These are phyloP conservation scores for Penicillium sp. DNA, from an alignment of 2,329 filamentous ascomycete species.

Conservation along the genomic window DNA sequence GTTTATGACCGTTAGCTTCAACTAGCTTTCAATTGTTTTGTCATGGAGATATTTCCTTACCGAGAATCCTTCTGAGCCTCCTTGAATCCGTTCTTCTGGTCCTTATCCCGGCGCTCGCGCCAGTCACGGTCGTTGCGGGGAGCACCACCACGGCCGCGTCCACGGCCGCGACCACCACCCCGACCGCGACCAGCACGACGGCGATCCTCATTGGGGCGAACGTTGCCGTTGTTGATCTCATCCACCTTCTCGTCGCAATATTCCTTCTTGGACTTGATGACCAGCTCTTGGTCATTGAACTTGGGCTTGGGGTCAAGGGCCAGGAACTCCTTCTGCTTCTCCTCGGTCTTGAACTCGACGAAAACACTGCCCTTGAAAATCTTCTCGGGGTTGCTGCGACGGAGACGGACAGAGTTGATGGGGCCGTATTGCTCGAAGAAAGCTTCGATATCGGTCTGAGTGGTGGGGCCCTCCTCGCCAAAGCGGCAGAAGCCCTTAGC, in stretches of 20 bases:
- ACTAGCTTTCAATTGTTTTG: background rate
- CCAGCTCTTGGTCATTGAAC: constrained; percentile 79
- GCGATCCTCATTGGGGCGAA: constrained; percentile 60
- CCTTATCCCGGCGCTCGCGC: constrained; percentile 49
- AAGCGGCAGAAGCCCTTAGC: constrained; percentile 92
- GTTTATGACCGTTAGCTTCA: constrained; percentile 4
- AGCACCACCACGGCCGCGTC: constrained; percentile 31
- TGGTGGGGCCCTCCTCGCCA: constrained; percentile 68
- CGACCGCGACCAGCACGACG: constrained; percentile 48
- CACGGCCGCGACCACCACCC: constrained; percentile 41
- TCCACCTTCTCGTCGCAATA: constrained; percentile 80
- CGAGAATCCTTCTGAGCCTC: constrained; percentile 46
- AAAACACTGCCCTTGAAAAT: constrained; percentile 97
- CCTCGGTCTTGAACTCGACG: constrained; percentile 83
- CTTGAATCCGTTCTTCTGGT: constrained; percentile 48
- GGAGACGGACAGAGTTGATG: constrained; percentile 82
- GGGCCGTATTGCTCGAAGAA: constrained; percentile 85
- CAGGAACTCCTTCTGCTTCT: constrained; percentile 79
- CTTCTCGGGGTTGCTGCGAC: constrained; percentile 67
- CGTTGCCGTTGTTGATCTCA: constrained; percentile 71
- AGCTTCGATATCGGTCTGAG: constrained; percentile 91
- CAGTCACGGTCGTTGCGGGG: constrained; percentile 45
- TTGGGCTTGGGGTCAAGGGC: constrained; percentile 77
- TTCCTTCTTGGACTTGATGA: constrained; percentile 84
- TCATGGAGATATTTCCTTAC: constrained; percentile 31